Base-by-base conservation (phyloP, 2,329 filamentous ascomycete species). In the Chrysoporthe puriensis region DNA sequence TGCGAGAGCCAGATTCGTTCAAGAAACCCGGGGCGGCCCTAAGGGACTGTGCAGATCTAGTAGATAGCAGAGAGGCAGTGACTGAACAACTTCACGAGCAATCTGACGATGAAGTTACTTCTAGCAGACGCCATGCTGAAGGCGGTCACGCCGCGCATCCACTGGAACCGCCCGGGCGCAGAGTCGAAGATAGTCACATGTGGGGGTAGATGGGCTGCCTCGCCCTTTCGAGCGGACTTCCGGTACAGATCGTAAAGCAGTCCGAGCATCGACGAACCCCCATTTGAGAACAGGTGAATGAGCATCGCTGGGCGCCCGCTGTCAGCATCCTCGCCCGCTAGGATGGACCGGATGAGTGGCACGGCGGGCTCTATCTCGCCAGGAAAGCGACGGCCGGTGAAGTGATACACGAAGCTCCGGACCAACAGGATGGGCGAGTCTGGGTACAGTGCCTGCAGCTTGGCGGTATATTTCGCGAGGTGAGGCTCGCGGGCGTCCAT, bases 201-300 rank as follows among this genome's bases (percentile, higher is more conserved):
- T 7, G 77, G 73, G 42, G 83, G 83, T 63, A 84, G 75, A 2
- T 73, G 32, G 58, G 67, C 21, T 21, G 40, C 11, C 40, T 36
- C 26, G 34, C 62, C 54, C 6, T 18, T 14, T n/a, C n/a, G 34
- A 50, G 54, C 64, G 26, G 67, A 50, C 8, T 21, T 26, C 7
- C 50, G 16, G 57, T 63, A 82, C 14, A 76, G 72, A 40, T 74
- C 70, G 64, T 80, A 80, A 21, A 84, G 72, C 48, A 77, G 75
- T 43, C 74, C 74, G 21, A 83, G 79, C 43, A 80, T 79, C 63
- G 78, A 78, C 34, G 80, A 77, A 59, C 85, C 85, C 64, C 84
- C 84, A 70, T 87, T 86, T 50, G 84, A 86, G 72, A 86, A 86
- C 44, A 80, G 68, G 70, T 86, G 85, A 14, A 84, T 72, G 3